Evolutionary conservation across 2,329 filamentous ascomycete species (phyloP).

Genomic region (Colletotrichum sansevieriae): DNA sequence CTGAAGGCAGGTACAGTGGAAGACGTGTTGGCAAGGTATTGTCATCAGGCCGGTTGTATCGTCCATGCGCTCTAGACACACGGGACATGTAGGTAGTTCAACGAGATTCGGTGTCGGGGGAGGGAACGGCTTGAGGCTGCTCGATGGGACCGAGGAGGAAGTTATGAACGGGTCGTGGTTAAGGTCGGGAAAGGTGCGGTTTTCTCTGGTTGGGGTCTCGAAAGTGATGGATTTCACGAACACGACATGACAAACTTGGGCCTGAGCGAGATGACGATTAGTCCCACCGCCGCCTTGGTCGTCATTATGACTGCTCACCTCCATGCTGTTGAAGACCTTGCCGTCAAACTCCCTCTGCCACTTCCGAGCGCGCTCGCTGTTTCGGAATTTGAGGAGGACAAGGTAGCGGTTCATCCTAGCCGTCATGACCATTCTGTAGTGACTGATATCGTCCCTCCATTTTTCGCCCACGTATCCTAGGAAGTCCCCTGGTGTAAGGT

Average conservation of each 20-base stretch:
- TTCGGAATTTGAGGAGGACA: constrained; percentile 93
- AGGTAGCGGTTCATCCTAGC: constrained; percentile 91
- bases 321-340: constrained; percentile 91
- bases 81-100: constrained; percentile 94
- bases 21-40: constrained; percentile 97
- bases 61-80: constrained; percentile 98
- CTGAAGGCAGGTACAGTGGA: constrained; percentile 95
- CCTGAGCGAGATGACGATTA: constrained; percentile 56
- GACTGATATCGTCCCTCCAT: constrained; percentile 87
- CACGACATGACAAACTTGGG: constrained; percentile 94
- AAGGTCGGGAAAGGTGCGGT: constrained; percentile 67
- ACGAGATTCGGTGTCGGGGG: constrained; percentile 84
- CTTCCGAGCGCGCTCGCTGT: constrained; percentile 77
- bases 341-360: constrained; percentile 94
- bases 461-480: constrained; percentile 91
- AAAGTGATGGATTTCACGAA: constrained; percentile 95
- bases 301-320: constrained; percentile 65
- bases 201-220: constrained; percentile 68
- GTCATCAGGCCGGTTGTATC: constrained; percentile 95
- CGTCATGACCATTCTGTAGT: constrained; percentile 95
- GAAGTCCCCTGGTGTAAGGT: constrained; percentile 91
- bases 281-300: neutral
- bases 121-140: constrained; percentile 69
- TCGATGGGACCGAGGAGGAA: constrained; percentile 57
- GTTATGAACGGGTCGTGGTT: constrained; percentile 75